Conservation (phyloP, 768 basidiomycete species). For the Mrakia blollopis region DNA sequence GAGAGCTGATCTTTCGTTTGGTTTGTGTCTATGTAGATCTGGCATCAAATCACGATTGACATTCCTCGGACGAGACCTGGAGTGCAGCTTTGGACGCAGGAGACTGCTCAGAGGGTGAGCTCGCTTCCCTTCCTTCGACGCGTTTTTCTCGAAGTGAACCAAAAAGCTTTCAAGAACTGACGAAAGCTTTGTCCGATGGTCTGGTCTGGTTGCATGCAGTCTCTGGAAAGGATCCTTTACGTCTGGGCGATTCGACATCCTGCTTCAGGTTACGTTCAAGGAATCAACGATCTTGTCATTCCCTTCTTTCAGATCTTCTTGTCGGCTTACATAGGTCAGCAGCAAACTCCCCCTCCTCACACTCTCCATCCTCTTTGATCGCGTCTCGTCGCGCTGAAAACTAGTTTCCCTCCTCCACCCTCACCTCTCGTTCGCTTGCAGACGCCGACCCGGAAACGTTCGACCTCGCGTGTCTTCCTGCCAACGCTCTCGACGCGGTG, state of each 20-base stretch:
- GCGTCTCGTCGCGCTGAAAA: neutral
- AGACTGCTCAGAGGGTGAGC: constrained; percentile 76
- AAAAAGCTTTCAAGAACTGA: neutral
- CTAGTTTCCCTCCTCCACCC: neutral
- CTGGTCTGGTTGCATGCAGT: constrained; percentile 48
- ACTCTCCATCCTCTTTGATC: neutral
- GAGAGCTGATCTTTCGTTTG: neutral
- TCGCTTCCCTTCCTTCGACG: neutral
- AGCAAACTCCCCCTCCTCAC: neutral
- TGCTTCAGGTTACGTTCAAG: constrained; percentile 96
- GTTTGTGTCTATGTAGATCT: constrained; percentile 55
- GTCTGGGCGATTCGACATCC: constrained; percentile 99
- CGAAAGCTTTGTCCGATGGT: constrained; percentile 24
- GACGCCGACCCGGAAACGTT: constrained; percentile 87
- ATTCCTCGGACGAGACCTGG: constrained; percentile 93
- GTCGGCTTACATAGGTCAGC: constrained; percentile 81
- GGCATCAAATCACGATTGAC: constrained; percentile 99
- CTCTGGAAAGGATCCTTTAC: constrained; percentile 89
- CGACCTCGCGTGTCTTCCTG: constrained; percentile 69
- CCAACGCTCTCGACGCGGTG: constrained; percentile 68
- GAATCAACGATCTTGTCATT: constrained; percentile 95
- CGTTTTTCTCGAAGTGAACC: neutral
- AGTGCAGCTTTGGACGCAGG: constrained; percentile 83
- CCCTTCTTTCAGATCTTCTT: constrained; percentile 98
- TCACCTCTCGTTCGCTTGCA: too few species aligned